Base-by-base conservation (phyloP, 1,284 basidiomycete genomes). In the Apiotrichum veenhuisii region DNA sequence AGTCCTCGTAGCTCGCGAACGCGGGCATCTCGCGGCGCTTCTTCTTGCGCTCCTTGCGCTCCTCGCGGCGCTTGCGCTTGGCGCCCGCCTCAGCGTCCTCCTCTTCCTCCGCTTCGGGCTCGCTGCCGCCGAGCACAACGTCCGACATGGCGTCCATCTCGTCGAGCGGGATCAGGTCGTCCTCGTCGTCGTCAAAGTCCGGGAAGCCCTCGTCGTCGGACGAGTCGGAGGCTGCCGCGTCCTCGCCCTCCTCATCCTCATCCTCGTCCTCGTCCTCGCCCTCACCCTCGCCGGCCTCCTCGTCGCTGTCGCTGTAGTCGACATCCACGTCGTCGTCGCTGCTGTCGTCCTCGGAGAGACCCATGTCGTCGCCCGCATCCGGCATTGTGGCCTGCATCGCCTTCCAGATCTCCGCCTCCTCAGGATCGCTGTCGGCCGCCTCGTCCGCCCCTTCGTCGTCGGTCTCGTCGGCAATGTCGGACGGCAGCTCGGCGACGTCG, bases 1-100 rank as follows among this genome's bases (percentile, higher is more conserved):
- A 98, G 66, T 97, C 95, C 62, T 98, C 95, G 64, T 95, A 95
- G 71, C 86, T 89, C 2, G 91, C 95, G 69, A 98, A 97, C 30
- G 87, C 88, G 2, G 93, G 92, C 73, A 86, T 75, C 77, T 87
- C 89, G 80, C 88, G 89, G 71, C 85, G 84, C 78, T 83, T 85
- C 68, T 81, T 82, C 66, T 76, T 79, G 61, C 75, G 78, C 55
- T 75, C 78, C 63, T 81, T 80, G 52, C 80, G 77, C 55, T 80
- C 74, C 47, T 71, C 65, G 78, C 73, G 83, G 60, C 83, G 81
- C 69, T 82, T 84, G 52, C 73, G 69, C 56, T 71, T 73, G 42
- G 62, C 63, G 36, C 62, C 52, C 41, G 78, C 80, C 81, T 83
- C 82, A 17, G 81, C 80, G 33, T 79, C 81, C 8, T 73, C 77